A percentile compares a stretch with the other conserved stretches of the same genome.
These are phyloP conservation scores for Botrytis fabae DNA, from an alignment of 2,329 filamentous ascomycete genomes.

Conservation along the genomic window DNA sequence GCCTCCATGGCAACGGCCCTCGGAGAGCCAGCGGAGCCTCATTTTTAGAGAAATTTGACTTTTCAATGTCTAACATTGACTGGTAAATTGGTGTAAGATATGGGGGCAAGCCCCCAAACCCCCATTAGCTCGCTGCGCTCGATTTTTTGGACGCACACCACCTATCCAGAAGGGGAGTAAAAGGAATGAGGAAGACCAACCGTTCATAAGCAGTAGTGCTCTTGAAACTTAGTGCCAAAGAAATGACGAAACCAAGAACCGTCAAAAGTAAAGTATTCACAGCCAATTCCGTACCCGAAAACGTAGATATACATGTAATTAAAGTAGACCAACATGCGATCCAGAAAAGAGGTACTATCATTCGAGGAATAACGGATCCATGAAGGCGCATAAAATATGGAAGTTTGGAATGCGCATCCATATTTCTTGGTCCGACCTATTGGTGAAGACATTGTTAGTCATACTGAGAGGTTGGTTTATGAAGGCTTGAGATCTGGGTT, in stretches of 20 bases:
- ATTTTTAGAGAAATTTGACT: not conserved
- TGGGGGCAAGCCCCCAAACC: conserved; percentile 3
- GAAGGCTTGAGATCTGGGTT: not conserved
- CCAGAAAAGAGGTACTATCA: conserved; percentile 67
- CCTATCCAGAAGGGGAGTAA: not conserved
- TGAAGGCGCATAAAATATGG: conserved; percentile 74
- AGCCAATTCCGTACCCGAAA: conserved; percentile 45
- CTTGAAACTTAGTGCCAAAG: conserved; percentile 75
- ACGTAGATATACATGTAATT: conserved; percentile 57
- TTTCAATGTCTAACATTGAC: not conserved
- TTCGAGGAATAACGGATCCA: conserved; percentile 71
- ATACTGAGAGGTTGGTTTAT: not conserved
- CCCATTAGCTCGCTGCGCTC: conserved; percentile 3
- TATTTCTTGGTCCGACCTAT: conserved; percentile 61
- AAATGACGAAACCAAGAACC: conserved; percentile 78
- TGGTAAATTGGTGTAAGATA: not conserved
- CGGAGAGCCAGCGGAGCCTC: conserved; percentile 8
- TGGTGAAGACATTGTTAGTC: not conserved
- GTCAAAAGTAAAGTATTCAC: conserved; percentile 71
- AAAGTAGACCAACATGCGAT: conserved; percentile 65
- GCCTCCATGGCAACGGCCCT: conserved; percentile 4
- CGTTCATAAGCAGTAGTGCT: conserved; percentile 77
- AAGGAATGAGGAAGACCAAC: conserved; percentile 18
- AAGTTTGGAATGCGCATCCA: conserved; percentile 73
- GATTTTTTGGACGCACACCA: not conserved